Evolutionary conservation across 495 filamentous ascomycete genomes (phyloP).

Genomic region (Cairneyella variabilis): DNA sequence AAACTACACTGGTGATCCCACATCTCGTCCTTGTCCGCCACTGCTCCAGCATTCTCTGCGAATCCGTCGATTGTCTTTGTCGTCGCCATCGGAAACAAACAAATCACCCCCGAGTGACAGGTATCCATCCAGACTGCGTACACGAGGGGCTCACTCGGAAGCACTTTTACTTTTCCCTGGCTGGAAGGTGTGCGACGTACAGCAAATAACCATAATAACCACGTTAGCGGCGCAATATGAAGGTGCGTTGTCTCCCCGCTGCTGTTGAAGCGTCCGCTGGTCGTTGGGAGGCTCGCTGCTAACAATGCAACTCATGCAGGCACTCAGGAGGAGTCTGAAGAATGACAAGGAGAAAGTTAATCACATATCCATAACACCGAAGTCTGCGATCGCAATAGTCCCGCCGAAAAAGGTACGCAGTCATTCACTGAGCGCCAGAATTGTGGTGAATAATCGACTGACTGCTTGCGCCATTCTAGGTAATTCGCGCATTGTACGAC

Average conservation of each 20-base stretch:
- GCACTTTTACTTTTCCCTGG: background rate
- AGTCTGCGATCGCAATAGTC: conserved; percentile 90
- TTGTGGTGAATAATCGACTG: too few relatives aligned
- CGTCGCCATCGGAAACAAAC: background rate
- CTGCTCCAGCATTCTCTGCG: too few relatives aligned
- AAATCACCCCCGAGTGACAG: conserved; percentile 3
- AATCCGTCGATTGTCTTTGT: background rate
- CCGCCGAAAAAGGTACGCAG: conserved; percentile 88
- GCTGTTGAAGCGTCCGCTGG: background rate
- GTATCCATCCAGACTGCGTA: conserved; percentile 1
- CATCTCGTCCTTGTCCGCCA: too few relatives aligned
- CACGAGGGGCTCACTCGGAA: background rate
- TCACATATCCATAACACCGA: conserved; percentile 85
- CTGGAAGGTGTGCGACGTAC: conserved; percentile 12
- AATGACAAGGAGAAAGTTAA: conserved; percentile 77
- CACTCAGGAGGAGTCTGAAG: conserved; percentile 81
- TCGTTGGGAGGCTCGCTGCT: conserved; percentile 1
- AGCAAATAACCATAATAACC: conserved; percentile 9
- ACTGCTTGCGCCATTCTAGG: conserved; percentile 47
- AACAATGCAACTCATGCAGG: conserved; percentile 45
- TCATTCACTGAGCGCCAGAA: background rate
- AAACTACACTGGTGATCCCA: too few relatives aligned
- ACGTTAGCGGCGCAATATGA: conserved; percentile 25
- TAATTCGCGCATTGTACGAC: conserved; percentile 95
- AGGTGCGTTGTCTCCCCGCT: conserved; percentile 13